Conservation (phyloP, 2,329 filamentous ascomycete species). For the Colletotrichum limetticola region DNA sequence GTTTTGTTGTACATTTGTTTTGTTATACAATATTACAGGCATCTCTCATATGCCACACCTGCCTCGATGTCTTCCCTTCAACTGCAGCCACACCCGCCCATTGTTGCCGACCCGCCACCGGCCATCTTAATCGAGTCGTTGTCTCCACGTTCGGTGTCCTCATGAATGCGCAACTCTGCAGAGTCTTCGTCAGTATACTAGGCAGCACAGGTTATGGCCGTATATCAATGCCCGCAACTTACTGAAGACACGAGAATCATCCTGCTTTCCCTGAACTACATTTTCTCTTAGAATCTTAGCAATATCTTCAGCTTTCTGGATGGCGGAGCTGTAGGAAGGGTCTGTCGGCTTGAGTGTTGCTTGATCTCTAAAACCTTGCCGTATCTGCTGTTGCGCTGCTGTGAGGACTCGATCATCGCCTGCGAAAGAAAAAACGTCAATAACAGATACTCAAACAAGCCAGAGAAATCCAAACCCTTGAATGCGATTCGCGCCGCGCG, state of each 20-base stretch:
- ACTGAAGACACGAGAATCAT: slow-evolving; percentile 69
- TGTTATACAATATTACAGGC: neutral
- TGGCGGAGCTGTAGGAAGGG: slow-evolving; percentile 69
- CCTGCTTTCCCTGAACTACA: slow-evolving; percentile 81
- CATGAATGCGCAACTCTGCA: slow-evolving; percentile 86
- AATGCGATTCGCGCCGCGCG: slow-evolving; percentile 88
- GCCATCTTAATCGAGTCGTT: slow-evolving; percentile 88
- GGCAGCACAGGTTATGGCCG: neutral
- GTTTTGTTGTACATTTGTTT: slow-evolving; percentile 16
- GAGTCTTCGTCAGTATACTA: neutral
- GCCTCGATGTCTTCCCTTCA: slow-evolving; percentile 40
- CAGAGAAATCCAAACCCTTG: slow-evolving; percentile 66
- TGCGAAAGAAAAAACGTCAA: slow-evolving; percentile 47
- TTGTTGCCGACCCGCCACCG: slow-evolving; percentile 43
- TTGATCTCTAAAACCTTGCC: slow-evolving; percentile 77
- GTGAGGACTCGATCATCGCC: slow-evolving; percentile 76
- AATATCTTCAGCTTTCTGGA: slow-evolving; percentile 85
- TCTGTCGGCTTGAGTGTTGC: slow-evolving; percentile 67
- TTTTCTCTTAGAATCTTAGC: slow-evolving; percentile 84
- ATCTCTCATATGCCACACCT: neutral
- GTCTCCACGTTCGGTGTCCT: slow-evolving; percentile 90
- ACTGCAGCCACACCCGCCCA: slow-evolving; percentile 46
- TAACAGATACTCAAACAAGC: neutral
- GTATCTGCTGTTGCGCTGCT: slow-evolving; percentile 79
- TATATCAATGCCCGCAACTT: slow-evolving; percentile 45